Conservation (phyloP, 352 stramenopile species). For the Phytopythium cucurbitacearum region DNA sequence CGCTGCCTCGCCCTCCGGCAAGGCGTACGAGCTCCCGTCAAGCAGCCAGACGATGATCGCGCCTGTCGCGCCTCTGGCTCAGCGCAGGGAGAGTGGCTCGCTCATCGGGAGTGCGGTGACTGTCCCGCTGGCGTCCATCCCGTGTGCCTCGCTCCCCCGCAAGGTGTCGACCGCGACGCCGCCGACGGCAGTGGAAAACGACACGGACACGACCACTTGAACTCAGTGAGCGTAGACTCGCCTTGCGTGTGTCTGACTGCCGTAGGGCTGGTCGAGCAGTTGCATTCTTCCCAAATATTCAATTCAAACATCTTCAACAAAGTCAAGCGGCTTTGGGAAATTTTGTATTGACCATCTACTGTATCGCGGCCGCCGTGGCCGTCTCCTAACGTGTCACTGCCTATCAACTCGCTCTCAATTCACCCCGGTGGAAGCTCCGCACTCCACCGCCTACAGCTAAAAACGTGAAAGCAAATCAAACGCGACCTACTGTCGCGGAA, state of each 20-base stretch:
- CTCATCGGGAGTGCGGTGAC: conserved; percentile 1
- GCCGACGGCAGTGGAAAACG: no score
- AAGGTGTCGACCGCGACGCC: conserved; percentile 6
- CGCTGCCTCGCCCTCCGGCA: background rate
- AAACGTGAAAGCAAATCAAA: background rate
- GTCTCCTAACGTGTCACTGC: background rate
- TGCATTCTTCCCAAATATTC: no score
- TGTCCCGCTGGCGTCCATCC: conserved; percentile 12
- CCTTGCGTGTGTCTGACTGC: no score
- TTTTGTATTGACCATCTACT: no score
- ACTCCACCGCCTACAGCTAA: background rate
- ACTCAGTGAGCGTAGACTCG: background rate
- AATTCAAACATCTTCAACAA: no score
- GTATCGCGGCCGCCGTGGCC: no score
- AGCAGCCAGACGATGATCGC: background rate
- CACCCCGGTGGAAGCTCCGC: background rate
- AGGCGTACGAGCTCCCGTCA: background rate
- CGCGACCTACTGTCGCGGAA: background rate
- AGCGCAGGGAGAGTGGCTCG: no score
- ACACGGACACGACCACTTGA: background rate
- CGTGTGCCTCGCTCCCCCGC: conserved; percentile 14
- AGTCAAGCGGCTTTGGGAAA: no score
- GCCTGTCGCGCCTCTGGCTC: background rate
- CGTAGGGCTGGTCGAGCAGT: no score
- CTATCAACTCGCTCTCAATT: conserved; percentile 6